phyloP scores from a whole-genome alignment of 345 rosid genomes.

The Heritiera littoralis region DNA sequence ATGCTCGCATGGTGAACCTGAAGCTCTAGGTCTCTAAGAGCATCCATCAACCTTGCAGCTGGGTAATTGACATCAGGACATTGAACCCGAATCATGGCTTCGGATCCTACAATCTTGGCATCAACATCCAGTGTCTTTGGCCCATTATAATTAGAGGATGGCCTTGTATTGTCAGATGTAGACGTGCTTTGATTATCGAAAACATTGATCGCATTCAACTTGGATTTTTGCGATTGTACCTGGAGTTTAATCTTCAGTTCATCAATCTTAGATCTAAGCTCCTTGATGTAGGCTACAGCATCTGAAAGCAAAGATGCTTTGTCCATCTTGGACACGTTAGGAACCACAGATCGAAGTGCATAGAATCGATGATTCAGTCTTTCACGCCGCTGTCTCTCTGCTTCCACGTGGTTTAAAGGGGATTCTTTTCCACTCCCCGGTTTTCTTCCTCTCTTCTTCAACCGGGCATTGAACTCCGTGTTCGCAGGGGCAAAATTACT shows the following conservation, averaged over 20 bases:
- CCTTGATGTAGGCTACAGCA: conserved; percentile 69
- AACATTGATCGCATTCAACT: background rate
- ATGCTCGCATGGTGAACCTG: conserved; percentile 51
- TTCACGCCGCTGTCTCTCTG: conserved; percentile 83
- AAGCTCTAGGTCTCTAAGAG: conserved; percentile 45
- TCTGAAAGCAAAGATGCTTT: conserved; percentile 79
- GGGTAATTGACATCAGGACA: conserved; percentile 47
- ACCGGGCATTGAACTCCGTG: conserved; percentile 7
- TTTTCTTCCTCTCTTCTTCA: conserved; percentile 41
- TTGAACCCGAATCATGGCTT: conserved; percentile 49
- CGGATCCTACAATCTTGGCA: conserved; percentile 55
- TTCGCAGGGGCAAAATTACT: conserved; percentile 21
- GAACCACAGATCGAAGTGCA: conserved; percentile 79
- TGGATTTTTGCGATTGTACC: conserved; percentile 12
- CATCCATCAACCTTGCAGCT: conserved; percentile 48
- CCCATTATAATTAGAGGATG: background rate
- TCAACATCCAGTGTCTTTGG: conserved; percentile 37
- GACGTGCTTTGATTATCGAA: conserved; percentile 15
- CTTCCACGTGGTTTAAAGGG: conserved; percentile 65
- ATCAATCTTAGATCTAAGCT: conserved; percentile 52
- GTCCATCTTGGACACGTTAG: conserved; percentile 90
- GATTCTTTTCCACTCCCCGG: conserved; percentile 41
- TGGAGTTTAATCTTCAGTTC: conserved; percentile 45
- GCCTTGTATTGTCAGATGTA: conserved; percentile 9
- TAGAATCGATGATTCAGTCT: conserved; percentile 76